A percentile compares a stretch with the other conserved stretches of the same genome.
These are phyloP conservation scores for Skeletonema menzelii DNA, from an alignment of 108 stramenopile genomes.

Conservation along the genomic window DNA sequence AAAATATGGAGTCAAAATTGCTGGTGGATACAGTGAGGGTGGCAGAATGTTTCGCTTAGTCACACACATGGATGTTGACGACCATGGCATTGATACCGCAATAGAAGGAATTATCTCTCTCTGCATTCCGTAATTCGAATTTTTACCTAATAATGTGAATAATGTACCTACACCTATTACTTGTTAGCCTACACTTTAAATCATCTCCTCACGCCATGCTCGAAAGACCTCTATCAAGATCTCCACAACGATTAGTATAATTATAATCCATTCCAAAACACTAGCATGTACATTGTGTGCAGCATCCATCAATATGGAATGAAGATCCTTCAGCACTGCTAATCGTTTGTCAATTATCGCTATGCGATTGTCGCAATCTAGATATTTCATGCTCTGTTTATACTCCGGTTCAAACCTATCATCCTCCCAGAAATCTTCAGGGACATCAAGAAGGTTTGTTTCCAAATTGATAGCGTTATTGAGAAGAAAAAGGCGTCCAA, in stretches of 20 bases:
- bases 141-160: background rate
- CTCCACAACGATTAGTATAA: constrained; percentile 42
- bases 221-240: constrained; percentile 27
- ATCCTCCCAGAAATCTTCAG: constrained; percentile 63
- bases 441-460: constrained; percentile 46
- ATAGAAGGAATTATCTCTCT: constrained; percentile 33
- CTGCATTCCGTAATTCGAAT: background rate
- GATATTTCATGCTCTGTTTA: constrained; percentile 40
- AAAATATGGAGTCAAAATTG: constrained; percentile 64
- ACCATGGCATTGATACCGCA: constrained; percentile 52
- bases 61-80: constrained; percentile 74
- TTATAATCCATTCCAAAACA: constrained; percentile 52
- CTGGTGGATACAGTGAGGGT: constrained; percentile 69
- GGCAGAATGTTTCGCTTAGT: constrained; percentile 74
- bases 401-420: constrained; percentile 52
- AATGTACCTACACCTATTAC: background rate
- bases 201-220: constrained; percentile 10
- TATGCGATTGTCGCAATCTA: constrained; percentile 36
- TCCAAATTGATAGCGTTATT: constrained; percentile 58
- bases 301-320: constrained; percentile 51
- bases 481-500: constrained; percentile 44
- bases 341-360: constrained; percentile 38
- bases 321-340: constrained; percentile 41
- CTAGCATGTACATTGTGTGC: constrained; percentile 42
- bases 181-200: background rate